Evolutionary conservation across 2,329 filamentous ascomycete genomes (phyloP).

Genomic region (Fusarium bactridioides): DNA sequence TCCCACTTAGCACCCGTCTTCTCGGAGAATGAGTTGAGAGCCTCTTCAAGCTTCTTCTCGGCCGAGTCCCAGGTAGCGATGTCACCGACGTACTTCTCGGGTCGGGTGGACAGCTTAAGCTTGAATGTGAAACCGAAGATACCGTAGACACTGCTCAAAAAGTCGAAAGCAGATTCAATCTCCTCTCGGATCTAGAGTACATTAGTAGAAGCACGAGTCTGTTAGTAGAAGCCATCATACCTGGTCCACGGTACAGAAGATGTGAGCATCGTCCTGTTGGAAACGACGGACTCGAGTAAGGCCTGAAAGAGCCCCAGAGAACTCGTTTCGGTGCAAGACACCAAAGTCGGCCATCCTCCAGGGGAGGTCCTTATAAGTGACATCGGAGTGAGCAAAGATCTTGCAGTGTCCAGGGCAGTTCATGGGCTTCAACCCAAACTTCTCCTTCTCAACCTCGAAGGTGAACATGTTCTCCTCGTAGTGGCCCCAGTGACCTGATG

Average conservation of each 20-base stretch:
- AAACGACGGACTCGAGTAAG: constrained; percentile 93
- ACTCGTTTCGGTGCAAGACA: constrained; percentile 93
- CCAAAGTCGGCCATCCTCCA: constrained; percentile 96
- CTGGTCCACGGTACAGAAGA: constrained; percentile 74
- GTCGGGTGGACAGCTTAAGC: constrained; percentile 89
- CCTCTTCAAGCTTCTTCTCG: constrained; percentile 79
- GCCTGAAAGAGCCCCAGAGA: constrained; percentile 88
- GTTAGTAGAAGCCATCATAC: constrained; percentile 26
- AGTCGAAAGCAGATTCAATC: constrained; percentile 86
- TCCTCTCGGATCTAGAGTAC: constrained; percentile 48
- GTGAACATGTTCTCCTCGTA: constrained; percentile 90
- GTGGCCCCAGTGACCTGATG: constrained; percentile 87
- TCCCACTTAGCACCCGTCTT: constrained; percentile 76
- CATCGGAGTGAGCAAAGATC: constrained; percentile 83
- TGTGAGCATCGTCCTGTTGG: constrained; percentile 95
- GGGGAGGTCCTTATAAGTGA: constrained; percentile 86
- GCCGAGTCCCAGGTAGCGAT: constrained; percentile 89
- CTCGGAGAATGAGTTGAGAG: constrained; percentile 78
- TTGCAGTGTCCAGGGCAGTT: constrained; percentile 96
- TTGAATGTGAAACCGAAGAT: constrained; percentile 77
- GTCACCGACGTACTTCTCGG: constrained; percentile 88
- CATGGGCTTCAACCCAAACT: constrained; percentile 87
- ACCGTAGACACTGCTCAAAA: constrained; percentile 77
- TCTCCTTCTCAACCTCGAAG: constrained; percentile 79
- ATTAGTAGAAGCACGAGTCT: constrained; percentile 1